Percentiles rank a stretch among this genome's conserved stretches.
phyloP scores from a whole-genome alignment of 73 alveolate species.

The Symbiodinium natans region DNA sequence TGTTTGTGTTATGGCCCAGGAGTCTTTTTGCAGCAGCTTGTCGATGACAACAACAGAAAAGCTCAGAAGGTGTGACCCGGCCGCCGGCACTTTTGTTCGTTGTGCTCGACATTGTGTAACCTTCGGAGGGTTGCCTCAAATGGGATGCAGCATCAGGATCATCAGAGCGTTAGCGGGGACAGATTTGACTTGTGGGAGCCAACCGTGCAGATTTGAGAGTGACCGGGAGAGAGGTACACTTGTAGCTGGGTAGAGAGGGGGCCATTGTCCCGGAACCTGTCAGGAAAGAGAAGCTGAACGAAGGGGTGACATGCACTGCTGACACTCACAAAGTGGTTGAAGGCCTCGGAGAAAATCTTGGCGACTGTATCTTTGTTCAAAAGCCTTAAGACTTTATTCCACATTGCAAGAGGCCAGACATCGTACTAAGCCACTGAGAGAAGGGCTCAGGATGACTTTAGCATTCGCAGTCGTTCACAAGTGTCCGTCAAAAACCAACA shows the following conservation, averaged over 20 bases:
- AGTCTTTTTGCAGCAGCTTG: constrained; percentile 43
- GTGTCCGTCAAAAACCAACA: too few species aligned
- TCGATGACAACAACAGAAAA: constrained; percentile 64
- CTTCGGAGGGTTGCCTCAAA: too few species aligned
- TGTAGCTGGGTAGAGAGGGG: too few species aligned
- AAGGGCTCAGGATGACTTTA: not conserved
- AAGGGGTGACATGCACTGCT: constrained; percentile 75
- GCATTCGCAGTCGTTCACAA: too few species aligned
- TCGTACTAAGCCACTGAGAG: not conserved
- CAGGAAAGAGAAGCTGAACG: constrained; percentile 57
- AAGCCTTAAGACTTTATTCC: not conserved
- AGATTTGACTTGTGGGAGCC: too few species aligned
- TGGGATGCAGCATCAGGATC: too few species aligned
- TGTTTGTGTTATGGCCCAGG: not conserved
- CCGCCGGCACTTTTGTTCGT: not conserved
- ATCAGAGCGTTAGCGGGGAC: too few species aligned
- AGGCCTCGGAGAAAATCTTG: not conserved
- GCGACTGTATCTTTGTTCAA: not conserved
- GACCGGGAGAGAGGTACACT: too few species aligned
- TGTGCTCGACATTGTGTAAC: not conserved
- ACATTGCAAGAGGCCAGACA: not conserved
- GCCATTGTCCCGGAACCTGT: too few species aligned
- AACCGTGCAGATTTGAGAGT: too few species aligned
- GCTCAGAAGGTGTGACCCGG: constrained; percentile 49
- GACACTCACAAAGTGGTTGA: constrained; percentile 77